phyloP scores from a whole-genome alignment of 2,329 filamentous ascomycete genomes.

The Trichophyton benhamiae region DNA sequence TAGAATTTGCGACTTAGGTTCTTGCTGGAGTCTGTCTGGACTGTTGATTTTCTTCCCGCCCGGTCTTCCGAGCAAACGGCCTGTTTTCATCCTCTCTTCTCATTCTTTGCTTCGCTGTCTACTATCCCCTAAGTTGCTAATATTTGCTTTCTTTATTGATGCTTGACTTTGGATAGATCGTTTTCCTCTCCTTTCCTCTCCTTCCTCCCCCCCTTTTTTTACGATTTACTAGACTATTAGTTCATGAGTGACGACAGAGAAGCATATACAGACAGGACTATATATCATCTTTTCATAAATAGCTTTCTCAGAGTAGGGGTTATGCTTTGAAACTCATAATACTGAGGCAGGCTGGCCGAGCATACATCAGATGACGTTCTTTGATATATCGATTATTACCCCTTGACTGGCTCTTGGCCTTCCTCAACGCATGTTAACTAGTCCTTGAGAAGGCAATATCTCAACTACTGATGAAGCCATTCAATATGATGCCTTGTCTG shows the following conservation, averaged over 20 bases:
- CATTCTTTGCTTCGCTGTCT: background rate
- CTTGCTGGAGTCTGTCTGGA: background rate
- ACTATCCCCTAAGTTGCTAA: background rate
- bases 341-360: background rate
- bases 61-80: no score
- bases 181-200: background rate
- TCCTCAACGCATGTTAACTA: no score
- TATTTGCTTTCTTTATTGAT: background rate
- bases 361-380: background rate
- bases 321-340: background rate
- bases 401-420: no score
- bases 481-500: no score
- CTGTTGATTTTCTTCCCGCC: background rate
- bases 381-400: background rate
- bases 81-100: background rate
- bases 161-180: background rate
- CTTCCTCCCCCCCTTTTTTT: background rate
- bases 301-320: background rate
- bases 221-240: background rate
- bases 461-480: no score
- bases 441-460: no score
- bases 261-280: slow-evolving; percentile 2
- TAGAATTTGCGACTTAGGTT: background rate
- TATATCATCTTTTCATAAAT: background rate
- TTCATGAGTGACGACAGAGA: slow-evolving; percentile 1